Base-by-base conservation (phyloP, 805 yeast genomes). In the Diddensiella santjacobensis region DNA sequence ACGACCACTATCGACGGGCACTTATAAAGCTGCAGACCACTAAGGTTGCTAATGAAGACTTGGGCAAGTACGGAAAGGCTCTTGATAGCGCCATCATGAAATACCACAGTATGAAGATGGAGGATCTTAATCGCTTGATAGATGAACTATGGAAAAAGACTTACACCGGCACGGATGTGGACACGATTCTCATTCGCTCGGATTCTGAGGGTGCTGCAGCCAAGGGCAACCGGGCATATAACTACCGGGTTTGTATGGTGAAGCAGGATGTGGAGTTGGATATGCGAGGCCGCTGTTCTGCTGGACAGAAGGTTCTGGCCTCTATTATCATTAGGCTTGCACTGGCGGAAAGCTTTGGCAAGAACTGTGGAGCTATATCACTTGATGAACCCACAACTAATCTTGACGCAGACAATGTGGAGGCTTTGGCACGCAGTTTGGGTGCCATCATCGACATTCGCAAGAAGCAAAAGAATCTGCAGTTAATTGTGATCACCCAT, bases 371-470 rank as follows among this genome's bases (percentile, higher is more conserved):
- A 43, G 85, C 93, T 67, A 87, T 93, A 58, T 96, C 98, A 0
- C 72, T 93, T 35, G 99, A 93, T 67, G 99, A 93, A 68, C 99
- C 99, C 5, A 93, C 99, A 0, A 93, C 99, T 0, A 93, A 93
- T 60, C 72, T 93, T 49, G 99, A 93, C 66, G 80, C 78, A 43
- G 96, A 86, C 50, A 93, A 93, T 60, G 81, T 90, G 45, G 95
- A 84, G 57, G 80, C 96, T 33, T 74, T 93, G 51, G 99, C 98
- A 0, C 78, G 74, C 55, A 83, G 96, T 1, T 71, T 93, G 55
- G 78, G 81, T 51, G 75, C 74, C 43, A 87, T 93, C 45, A 87
- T 93, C 49, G 83, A 81, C 35, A 67, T 80, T 58, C 75, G 99
- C 56, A 77, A 79, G 46, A 73, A 71, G 30, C 99, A 93, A 65